These are phyloP conservation scores for Pezicula neosporulosa DNA, from an alignment of 2,329 filamentous ascomycete species.

Conservation along the genomic window DNA sequence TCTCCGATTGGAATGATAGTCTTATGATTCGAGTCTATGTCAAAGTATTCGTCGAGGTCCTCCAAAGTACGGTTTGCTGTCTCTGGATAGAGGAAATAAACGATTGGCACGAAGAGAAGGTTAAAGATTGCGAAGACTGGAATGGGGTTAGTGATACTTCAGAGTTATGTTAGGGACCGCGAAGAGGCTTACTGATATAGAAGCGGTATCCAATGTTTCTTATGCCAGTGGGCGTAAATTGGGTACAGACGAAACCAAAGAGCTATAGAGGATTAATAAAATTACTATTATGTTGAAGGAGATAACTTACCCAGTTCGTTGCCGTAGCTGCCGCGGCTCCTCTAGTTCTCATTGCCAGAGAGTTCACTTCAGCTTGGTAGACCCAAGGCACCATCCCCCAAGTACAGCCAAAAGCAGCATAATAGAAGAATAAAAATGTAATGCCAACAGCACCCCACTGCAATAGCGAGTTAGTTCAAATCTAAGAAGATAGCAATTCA, in stretches of 20 bases:
- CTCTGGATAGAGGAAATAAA: conserved; percentile 23
- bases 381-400: conserved; percentile 50
- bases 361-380: conserved; percentile 52
- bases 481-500: conserved; percentile 52
- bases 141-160: background rate
- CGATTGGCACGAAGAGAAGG: conserved; percentile 19
- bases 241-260: conserved; percentile 23
- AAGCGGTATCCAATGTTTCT: conserved; percentile 25
- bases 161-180: background rate
- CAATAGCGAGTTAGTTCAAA: conserved; percentile 11
- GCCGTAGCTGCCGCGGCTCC: conserved; percentile 47
- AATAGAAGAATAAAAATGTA: conserved; percentile 41
- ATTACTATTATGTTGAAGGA: background rate
- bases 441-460: conserved; percentile 21
- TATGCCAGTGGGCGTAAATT: conserved; percentile 31
- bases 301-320: conserved; percentile 14
- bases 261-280: conserved; percentile 3
- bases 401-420: conserved; percentile 47
- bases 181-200: conserved; percentile 37
- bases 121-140: conserved; percentile 53
- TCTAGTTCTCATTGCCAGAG: conserved; percentile 45
- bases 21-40: conserved; percentile 9
- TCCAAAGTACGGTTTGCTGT: conserved; percentile 21
- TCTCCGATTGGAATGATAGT: conserved; percentile 12
- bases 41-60: conserved; percentile 20